Conservation (phyloP, 139 green algal genomes). For the Closterium sp. region DNA sequence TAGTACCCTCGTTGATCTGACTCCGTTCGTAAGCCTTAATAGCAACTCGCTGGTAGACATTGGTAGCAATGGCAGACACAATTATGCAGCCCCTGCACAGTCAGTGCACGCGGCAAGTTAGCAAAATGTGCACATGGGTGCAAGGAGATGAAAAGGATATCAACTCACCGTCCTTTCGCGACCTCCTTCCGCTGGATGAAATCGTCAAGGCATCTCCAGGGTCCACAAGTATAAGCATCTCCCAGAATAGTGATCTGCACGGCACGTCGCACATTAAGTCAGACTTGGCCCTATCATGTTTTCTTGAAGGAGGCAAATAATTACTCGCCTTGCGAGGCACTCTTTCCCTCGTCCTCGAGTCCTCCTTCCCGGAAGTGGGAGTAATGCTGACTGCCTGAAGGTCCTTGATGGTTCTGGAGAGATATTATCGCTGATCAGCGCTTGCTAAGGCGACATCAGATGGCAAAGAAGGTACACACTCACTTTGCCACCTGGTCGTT, state of each 20-base stretch:
- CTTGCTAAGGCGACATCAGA: too few species aligned
- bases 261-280: background rate
- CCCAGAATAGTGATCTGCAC: background rate
- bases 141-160: background rate
- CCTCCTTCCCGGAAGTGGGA: background rate
- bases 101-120: background rate
- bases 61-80: background rate
- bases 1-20: background rate
- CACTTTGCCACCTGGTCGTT: background rate
- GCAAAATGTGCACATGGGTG: background rate
- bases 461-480: too few species aligned
- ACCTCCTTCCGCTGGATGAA: background rate
- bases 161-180: background rate
- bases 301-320: background rate
- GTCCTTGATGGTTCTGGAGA: background rate
- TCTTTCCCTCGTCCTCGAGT: background rate
- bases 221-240: background rate
- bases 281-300: background rate
- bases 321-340: background rate
- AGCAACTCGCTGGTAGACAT: background rate
- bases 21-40: slow-evolving; percentile 3
- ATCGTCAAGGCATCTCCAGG: slow-evolving; percentile 8
- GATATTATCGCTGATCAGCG: too few species aligned
- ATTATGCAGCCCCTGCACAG: background rate
- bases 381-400: background rate